Base-by-base conservation (phyloP, 371 early-diverging fungal species). In the Lichtheimia ramosa region DNA sequence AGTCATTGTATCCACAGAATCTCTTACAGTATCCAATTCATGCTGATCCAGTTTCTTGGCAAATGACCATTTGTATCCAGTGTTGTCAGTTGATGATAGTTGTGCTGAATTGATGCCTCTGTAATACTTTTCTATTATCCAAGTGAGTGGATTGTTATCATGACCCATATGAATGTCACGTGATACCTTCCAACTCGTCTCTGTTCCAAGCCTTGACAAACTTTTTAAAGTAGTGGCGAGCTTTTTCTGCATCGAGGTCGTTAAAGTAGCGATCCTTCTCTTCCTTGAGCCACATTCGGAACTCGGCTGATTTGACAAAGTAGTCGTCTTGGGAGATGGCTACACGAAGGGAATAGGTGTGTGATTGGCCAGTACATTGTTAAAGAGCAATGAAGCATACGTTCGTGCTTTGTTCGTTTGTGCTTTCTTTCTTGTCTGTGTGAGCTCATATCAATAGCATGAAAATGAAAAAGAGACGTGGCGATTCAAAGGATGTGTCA, bases 61-160 rank as follows among this genome's bases (percentile, higher is more conserved):
- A 68, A 92, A 91, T 4, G 81, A 78, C 95, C 95, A 95, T 60
- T 85, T 80, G 62, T 91, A 89, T 12, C 86, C 75, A 1, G 92
- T 91, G 3, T 83, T 71, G 50, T 86, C 87, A 7, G 81, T 75
- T 5, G 82, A 79, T 3, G 84, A 65, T 5, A 92, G 48, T 42
- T 88, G 87, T 0, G 91, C 65, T 2, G 91, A 75, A 16, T 80
- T 79, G 18, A 89, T 74, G 14, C 91, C 92, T 27, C 81, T 75
- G 59, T 88, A 86, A 59, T 87, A 89, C 43, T 85, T 85, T 41
- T 82, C 89, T 89, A 61, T 40, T 12, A 51, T 27, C 10, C 6
- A 16, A n/a, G 24, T 12, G 16, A 20, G 6, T 13, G 25, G 15
- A 50, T 20, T 24, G 40, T 2, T 25, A 46, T 46, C 46, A 46